These are phyloP conservation scores for Pochonia chlamydosporia DNA, from an alignment of 2,329 filamentous ascomycete species.

Conservation along the genomic window DNA sequence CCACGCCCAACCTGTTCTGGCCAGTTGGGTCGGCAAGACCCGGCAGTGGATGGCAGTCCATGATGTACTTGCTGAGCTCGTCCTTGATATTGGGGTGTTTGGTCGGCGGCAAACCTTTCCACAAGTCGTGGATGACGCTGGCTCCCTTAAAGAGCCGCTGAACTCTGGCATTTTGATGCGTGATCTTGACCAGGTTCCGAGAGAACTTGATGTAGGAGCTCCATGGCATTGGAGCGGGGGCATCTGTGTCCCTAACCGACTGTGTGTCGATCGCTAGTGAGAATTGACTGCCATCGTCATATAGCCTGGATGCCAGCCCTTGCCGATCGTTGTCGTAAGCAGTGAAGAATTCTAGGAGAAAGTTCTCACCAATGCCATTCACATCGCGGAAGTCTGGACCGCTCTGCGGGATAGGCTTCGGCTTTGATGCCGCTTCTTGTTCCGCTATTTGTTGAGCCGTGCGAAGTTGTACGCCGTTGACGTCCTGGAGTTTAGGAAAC, in stretches of 20 bases:
- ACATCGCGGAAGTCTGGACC: conserved; percentile 70
- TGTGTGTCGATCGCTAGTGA: conserved; percentile 66
- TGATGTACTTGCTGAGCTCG: conserved; percentile 67
- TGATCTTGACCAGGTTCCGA: conserved; percentile 70
- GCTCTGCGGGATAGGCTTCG: conserved; percentile 55
- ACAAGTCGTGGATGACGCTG: conserved; percentile 60
- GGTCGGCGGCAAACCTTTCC: conserved; percentile 66
- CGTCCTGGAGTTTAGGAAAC: conserved; percentile 73
- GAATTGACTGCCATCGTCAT: conserved; percentile 71
- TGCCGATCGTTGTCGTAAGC: conserved; percentile 68
- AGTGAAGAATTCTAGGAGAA: conserved; percentile 67
- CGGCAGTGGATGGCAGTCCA: conserved; percentile 73
- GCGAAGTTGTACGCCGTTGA: conserved; percentile 72
- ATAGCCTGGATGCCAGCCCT: conserved; percentile 58
- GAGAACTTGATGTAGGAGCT: conserved; percentile 70
- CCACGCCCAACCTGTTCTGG: conserved; percentile 59
- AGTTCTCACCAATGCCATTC: conserved; percentile 66
- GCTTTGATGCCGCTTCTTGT: conserved; percentile 39
- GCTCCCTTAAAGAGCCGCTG: conserved; percentile 61
- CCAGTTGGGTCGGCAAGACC: conserved; percentile 65
- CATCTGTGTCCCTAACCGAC: conserved; percentile 42
- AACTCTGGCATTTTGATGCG: conserved; percentile 50
- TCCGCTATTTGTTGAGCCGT: conserved; percentile 64
- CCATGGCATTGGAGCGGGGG: conserved; percentile 53
- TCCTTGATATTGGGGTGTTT: conserved; percentile 66